Evolutionary conservation across 495 filamentous ascomycete genomes (phyloP).

Genomic region (Eremomyces bilateralis): DNA sequence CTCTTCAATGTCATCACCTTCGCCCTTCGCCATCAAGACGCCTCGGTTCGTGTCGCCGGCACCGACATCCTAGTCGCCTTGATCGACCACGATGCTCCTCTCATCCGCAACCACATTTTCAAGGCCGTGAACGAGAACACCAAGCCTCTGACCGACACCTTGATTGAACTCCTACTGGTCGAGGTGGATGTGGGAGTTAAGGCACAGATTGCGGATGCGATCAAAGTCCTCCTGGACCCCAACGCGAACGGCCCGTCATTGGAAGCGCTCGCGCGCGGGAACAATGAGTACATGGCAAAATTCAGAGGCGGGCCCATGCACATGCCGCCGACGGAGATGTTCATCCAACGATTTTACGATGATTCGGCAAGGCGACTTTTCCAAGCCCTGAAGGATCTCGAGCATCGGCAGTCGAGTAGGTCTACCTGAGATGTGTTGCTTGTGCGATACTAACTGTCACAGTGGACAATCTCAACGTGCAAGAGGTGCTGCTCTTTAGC

Average conservation of each 20-base stretch:
- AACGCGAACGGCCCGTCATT: conserved; percentile 26
- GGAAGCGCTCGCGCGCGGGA: conserved; percentile 44
- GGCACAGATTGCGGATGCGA: conserved; percentile 84
- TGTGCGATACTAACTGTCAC: conserved; percentile 21
- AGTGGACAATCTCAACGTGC: conserved; percentile 44
- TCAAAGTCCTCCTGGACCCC: conserved; percentile 88
- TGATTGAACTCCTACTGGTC: conserved; percentile 78
- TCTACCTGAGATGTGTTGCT: conserved; percentile 8
- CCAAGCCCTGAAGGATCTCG: conserved; percentile 62
- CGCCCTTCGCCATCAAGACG: conserved; percentile 65
- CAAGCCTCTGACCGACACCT: conserved; percentile 71
- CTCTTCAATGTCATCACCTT: conserved; percentile 81
- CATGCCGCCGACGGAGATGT: conserved; percentile 63
- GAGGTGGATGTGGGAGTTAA: conserved; percentile 90
- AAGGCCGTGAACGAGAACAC: conserved; percentile 72
- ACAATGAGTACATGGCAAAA: conserved; percentile 47
- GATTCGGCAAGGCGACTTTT: conserved; percentile 73
- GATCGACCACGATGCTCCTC: conserved; percentile 83
- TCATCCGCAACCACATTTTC: conserved; percentile 86
- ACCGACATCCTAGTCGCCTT: conserved; percentile 86
- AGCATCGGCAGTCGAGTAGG: conserved; percentile 38
- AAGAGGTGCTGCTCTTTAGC: conserved; percentile 70
- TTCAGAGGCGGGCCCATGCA: conserved; percentile 24
- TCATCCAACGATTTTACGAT: conserved; percentile 78
- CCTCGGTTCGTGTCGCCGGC: conserved; percentile 70